phyloP scores from a whole-genome alignment of 805 yeast genomes.

The Yamadazyma akitaensis region DNA sequence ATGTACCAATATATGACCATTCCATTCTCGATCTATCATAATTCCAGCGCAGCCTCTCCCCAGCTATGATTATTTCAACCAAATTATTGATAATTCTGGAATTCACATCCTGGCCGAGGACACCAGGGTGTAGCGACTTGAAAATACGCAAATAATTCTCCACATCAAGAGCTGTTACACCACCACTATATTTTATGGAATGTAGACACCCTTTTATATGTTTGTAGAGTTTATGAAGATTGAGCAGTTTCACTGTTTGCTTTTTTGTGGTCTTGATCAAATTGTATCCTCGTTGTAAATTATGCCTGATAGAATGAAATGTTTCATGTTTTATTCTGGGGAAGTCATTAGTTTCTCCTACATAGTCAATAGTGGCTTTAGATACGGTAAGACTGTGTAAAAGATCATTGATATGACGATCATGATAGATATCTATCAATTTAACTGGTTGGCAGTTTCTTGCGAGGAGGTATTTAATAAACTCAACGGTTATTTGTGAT shows the following conservation, averaged over 20 bases:
- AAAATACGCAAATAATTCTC: constrained; percentile 8
- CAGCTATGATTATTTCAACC: constrained; percentile 20
- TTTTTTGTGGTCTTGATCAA: constrained; percentile 23
- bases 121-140: constrained; percentile 2
- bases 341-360: background rate
- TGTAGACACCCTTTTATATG: constrained; percentile 17
- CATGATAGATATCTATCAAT: constrained; percentile 21
- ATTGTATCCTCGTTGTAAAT: constrained; percentile 19
- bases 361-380: background rate
- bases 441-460: constrained; percentile 16
- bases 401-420: constrained; percentile 14
- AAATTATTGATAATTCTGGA: constrained; percentile 23
- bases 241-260: constrained; percentile 21
- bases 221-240: constrained; percentile 10
- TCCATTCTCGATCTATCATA: constrained; percentile 17
- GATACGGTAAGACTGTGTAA: constrained; percentile 16
- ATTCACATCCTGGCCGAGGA: constrained; percentile 14
- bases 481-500: constrained; percentile 22
- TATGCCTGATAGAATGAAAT: constrained; percentile 27
- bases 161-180: constrained; percentile 8
- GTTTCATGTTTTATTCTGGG: constrained; percentile 8
- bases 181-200: constrained; percentile 7
- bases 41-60: constrained; percentile 21
- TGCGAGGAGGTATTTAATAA: constrained; percentile 20
- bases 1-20: constrained; percentile 14